Conservation (phyloP, 495 filamentous ascomycete genomes). For the Penicillium bialowiezense region DNA sequence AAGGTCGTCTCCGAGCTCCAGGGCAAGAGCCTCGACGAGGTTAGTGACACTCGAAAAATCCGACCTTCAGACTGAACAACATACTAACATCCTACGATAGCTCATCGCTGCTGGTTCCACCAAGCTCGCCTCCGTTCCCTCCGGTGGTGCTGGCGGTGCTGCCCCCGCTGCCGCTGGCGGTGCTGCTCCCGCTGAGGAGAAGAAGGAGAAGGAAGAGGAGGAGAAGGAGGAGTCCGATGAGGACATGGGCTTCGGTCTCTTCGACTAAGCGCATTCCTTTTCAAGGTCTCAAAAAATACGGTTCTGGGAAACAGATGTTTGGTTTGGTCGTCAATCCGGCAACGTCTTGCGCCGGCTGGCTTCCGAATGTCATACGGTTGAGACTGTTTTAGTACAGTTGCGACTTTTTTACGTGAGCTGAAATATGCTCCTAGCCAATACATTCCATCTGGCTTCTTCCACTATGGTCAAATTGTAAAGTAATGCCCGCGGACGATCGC, state of each 20-base stretch:
- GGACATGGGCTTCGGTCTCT: slow-evolving; percentile 99
- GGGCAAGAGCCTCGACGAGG: slow-evolving; percentile 97
- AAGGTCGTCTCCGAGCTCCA: slow-evolving; percentile 87
- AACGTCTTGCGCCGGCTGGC: slow-evolving; percentile 29
- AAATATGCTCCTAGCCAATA: slow-evolving; percentile 44
- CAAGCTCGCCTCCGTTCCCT: slow-evolving; percentile 98
- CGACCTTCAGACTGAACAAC: neutral
- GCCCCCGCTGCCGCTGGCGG: slow-evolving; percentile 64
- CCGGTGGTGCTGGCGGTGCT: slow-evolving; percentile 76
- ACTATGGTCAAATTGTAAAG: slow-evolving; percentile 10
- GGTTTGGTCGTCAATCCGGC: slow-evolving; percentile 34
- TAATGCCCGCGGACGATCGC: slow-evolving; percentile 6
- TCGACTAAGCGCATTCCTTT: slow-evolving; percentile 65
- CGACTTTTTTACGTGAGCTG: slow-evolving; percentile 39
- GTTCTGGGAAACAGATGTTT: slow-evolving; percentile 38
- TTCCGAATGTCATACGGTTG: slow-evolving; percentile 32
- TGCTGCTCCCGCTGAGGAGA: slow-evolving; percentile 66
- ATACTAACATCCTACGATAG: slow-evolving; percentile 47
- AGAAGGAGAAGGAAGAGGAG: slow-evolving; percentile 73
- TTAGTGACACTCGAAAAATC: slow-evolving; percentile 40
- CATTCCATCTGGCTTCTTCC: slow-evolving; percentile 37
- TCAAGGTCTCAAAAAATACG: slow-evolving; percentile 24
- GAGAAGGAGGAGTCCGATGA: slow-evolving; percentile 93
- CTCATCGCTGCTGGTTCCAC: slow-evolving; percentile 84
- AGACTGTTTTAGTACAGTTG: slow-evolving; percentile 44